Base-by-base conservation (phyloP, 2,329 filamentous ascomycete species). In the Aspergillus sp. region DNA sequence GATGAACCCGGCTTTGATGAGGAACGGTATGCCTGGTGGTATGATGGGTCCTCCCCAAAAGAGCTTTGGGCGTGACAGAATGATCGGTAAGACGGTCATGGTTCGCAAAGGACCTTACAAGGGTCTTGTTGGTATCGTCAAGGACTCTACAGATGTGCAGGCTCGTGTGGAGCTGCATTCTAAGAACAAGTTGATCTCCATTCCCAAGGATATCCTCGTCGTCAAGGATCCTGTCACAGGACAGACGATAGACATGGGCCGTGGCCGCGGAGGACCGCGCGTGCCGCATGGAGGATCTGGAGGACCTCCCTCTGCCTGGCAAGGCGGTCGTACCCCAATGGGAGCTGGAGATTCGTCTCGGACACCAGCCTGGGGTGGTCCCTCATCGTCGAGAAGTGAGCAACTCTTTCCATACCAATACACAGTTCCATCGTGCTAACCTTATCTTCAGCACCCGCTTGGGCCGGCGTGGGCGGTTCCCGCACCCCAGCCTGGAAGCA, bases 101-200 rank as follows among this genome's bases (percentile, higher is more conserved):
- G 90, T 98, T 71, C 87, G 89, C 59, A 92, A 89, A 72, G 95
- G 95, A 28, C 88, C 90, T 21, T 92, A 94, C 81, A 99, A 99
- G 79, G 94, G 94, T 59, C 83, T 97, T 47, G 82, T 98, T 45
- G 95, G 95, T 69, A 96, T 97, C 66, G 93, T 99, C 69, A 97
- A 97, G 74, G 94, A 98, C 73, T 90, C 94, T 0, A 96, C 91
- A 6, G 93, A 96, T 69, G 86, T 86, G 3, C 87, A 90, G 70
- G 94, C 92, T 30, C 90, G 93, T 64, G 90, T 99, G 45, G 95
- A 99, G 78, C 81, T 99, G 41, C 94, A 98, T 74, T 93, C 93
- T 5, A 97, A 96, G 81, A 91, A 89, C 79, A 98, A 97, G 82
- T 90, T 91, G 15, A 87, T 98, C 63, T 92, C 89, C 7, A 87